Base-by-base conservation (phyloP, 2,329 filamentous ascomycete species). In the Talaromyces atroroseus region DNA sequence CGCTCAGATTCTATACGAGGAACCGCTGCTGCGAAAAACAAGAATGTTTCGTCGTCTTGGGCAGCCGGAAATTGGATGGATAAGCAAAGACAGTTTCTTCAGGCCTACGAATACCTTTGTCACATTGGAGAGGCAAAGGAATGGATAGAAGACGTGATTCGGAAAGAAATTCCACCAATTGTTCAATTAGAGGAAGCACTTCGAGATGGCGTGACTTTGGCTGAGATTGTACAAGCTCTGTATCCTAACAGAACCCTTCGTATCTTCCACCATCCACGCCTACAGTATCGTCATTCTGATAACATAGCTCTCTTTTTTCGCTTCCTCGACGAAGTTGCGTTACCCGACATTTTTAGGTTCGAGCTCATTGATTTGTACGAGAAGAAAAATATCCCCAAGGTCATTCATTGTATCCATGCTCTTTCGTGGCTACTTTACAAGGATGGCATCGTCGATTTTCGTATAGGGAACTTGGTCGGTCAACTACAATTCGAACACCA, bases 321-420 rank as follows among this genome's bases (percentile, higher is more conserved):
- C 57, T 96, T 95, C 62, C 81, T 99, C 1, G 89, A 92, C 61
- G 90, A 96, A 59, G 85, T 96, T 8, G 89, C 96, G 66, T 78
- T 99, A 2, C 94, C 94, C 1, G 95, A 99, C 65, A 82, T 99
- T 18, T 99, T 99, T 72, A 86, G 92, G 57, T 99, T 99, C 71
- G 94, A 99, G 71, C 80, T 97, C 47, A 95, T 97, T 61, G 94
- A 99, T 73, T 77, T 99, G 12, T 99, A 99, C 76, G 95, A 99
- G 74, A 99, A 97, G 79, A 99, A 99, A 76, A 99, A 99, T 66
- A 95, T 97, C 1, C 94, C 94, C 3, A 99, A 97, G 72, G 95
- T 97, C 69, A 99, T 99, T 60, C 95, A 99, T 76, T 99, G 94
- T 69, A 94, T 99, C 52, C 94, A 99, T 67, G 94, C 94, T 0